phyloP scores from a whole-genome alignment of 2,329 filamentous ascomycete species.

The Claviceps maximensis region DNA sequence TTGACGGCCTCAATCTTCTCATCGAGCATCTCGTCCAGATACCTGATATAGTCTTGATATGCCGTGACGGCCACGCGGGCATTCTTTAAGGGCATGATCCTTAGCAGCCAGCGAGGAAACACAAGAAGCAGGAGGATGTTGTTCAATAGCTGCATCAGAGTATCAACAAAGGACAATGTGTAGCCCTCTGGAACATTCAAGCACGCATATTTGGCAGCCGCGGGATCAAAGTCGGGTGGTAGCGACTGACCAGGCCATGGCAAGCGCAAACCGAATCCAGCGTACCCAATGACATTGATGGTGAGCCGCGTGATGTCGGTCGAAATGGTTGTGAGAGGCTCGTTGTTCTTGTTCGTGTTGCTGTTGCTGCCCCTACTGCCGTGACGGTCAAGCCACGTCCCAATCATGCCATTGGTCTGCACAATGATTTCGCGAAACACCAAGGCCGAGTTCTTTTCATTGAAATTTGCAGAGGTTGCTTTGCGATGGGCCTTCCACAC shows the following conservation, averaged over 20 bases:
- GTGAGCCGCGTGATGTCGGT: constrained; percentile 51
- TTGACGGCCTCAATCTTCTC: constrained; percentile 38
- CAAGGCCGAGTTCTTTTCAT: constrained; percentile 58
- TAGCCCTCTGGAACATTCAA: constrained; percentile 37
- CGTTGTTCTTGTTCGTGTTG: constrained; percentile 11
- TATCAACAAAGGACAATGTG: constrained; percentile 51
- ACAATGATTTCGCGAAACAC: constrained; percentile 49
- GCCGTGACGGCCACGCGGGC: constrained; percentile 40
- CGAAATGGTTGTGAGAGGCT: constrained; percentile 42
- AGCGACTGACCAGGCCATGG: constrained; percentile 49
- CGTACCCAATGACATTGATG: constrained; percentile 46
- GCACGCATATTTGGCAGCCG: constrained; percentile 34
- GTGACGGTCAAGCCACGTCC: constrained; percentile 34
- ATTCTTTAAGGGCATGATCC: constrained; percentile 36
- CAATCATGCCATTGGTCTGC: constrained; percentile 50
- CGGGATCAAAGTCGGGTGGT: constrained; percentile 28
- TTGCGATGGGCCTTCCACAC: constrained; percentile 63
- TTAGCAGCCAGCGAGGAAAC: constrained; percentile 42
- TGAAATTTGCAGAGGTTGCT: constrained; percentile 58
- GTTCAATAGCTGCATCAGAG: constrained; percentile 48
- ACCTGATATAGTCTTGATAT: constrained; percentile 50
- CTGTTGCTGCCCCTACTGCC: too few relatives aligned
- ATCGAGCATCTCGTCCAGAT: constrained; percentile 56
- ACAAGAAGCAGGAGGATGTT: constrained; percentile 50
- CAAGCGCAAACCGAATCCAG: constrained; percentile 55